Evolutionary conservation across 1,139 yeast genomes (phyloP).

Genomic region (Hyphopichia burtonii): DNA sequence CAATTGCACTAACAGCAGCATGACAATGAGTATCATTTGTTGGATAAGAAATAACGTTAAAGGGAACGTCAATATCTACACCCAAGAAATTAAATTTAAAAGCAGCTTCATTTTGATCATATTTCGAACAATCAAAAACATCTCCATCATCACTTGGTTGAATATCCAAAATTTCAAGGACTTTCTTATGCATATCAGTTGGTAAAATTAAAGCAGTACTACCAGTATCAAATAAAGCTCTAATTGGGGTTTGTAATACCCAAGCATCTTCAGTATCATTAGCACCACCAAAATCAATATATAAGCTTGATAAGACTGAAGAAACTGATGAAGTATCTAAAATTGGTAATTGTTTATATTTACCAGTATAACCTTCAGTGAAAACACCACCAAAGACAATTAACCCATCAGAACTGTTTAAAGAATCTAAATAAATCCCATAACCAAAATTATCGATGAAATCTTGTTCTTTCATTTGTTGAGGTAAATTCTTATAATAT

Average conservation of each 20-base stretch:
- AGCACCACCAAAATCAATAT: constrained; percentile 1
- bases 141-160: neutral
- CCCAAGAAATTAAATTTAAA: constrained; percentile 4
- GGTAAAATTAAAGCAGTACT: constrained; percentile 5
- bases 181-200: constrained; percentile 2
- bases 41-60: neutral
- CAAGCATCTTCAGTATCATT: constrained; percentile 1
- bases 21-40: constrained; percentile 4
- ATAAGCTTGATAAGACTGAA: constrained; percentile 2
- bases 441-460: constrained; percentile 17
- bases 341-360: constrained; percentile 6
- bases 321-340: constrained; percentile 3
- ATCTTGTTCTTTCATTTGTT: constrained; percentile 17
- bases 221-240: constrained; percentile 5
- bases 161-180: neutral
- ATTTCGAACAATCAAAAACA: constrained; percentile 3
- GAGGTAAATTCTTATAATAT: constrained; percentile 17
- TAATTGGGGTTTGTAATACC: constrained; percentile 5
- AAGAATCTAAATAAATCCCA: constrained; percentile 16
- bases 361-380: constrained; percentile 18
- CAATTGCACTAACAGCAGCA: constrained; percentile 2
- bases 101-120: neutral
- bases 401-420: constrained; percentile 12
- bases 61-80: constrained; percentile 2
- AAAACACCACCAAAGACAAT: constrained; percentile 25